A percentile compares a stretch with the other conserved stretches of the same genome.
These are phyloP conservation scores for Hirsutella thompsonii DNA, from an alignment of 2,329 filamentous ascomycete genomes.

Conservation along the genomic window DNA sequence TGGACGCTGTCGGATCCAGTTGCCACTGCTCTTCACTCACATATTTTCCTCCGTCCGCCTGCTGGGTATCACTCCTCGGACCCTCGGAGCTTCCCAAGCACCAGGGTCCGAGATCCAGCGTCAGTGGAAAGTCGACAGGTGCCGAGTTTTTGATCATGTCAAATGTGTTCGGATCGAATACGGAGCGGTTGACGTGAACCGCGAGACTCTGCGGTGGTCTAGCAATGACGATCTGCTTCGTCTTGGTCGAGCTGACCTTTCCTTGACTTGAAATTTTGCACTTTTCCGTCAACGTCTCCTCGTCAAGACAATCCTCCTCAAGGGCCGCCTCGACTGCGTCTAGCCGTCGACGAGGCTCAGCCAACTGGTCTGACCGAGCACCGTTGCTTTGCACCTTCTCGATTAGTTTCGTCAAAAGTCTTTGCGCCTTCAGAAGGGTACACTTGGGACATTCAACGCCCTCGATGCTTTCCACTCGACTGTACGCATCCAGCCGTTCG, in stretches of 20 bases:
- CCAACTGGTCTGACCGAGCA: slow-evolving; percentile 33
- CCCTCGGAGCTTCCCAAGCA: slow-evolving; percentile 51
- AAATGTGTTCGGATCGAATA: slow-evolving; percentile 77
- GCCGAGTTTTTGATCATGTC: slow-evolving; percentile 74
- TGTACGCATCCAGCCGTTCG: slow-evolving; percentile 75
- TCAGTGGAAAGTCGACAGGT: slow-evolving; percentile 60
- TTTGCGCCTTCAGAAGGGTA: slow-evolving; percentile 52
- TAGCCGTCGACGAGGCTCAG: slow-evolving; percentile 42
- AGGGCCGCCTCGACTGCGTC: slow-evolving; percentile 56
- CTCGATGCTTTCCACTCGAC: slow-evolving; percentile 70
- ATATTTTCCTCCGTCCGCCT: slow-evolving; percentile 8
- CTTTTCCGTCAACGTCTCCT: slow-evolving; percentile 46
- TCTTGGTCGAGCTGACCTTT: slow-evolving; percentile 69
- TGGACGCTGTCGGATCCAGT: slow-evolving; percentile 54
- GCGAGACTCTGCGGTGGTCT: slow-evolving; percentile 69
- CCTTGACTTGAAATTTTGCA: slow-evolving; percentile 56
- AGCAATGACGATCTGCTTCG: slow-evolving; percentile 77
- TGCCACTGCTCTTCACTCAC: slow-evolving; percentile 52
- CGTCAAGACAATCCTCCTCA: slow-evolving; percentile 68
- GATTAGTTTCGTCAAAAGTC: slow-evolving; percentile 33
- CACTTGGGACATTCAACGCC: slow-evolving; percentile 89
- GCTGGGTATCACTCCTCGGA: background rate
- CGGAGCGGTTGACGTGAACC: slow-evolving; percentile 81
- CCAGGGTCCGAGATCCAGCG: slow-evolving; percentile 72
- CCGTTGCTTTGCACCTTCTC: slow-evolving; percentile 22